A percentile compares a stretch with the other conserved stretches of the same genome.
Conservation (phyloP, 1,284 basidiomycete genomes). For the Phenoliferia sp. region DNA sequence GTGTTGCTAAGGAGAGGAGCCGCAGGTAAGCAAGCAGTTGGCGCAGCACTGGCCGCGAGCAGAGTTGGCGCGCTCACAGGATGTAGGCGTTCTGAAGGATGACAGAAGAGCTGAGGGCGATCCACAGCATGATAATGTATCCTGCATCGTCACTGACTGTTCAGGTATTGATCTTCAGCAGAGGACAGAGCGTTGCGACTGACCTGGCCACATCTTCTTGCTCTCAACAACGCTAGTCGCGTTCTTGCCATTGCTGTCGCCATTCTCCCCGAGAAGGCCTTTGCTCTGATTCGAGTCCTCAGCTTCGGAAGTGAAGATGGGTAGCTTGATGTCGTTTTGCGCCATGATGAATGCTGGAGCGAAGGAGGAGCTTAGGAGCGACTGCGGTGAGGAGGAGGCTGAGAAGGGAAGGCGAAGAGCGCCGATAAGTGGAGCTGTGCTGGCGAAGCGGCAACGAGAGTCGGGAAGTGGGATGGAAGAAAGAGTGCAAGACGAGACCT, state of each 20-base stretch:
- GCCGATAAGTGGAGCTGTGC: too few relatives aligned
- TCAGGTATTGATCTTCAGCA: not conserved
- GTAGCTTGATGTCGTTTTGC: conserved; percentile 24
- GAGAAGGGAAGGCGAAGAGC: not conserved
- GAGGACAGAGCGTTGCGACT: not conserved
- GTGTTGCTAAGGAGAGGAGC: not conserved
- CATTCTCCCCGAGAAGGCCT: conserved; percentile 5
- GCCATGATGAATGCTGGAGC: conserved; percentile 13
- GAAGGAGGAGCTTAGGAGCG: not conserved
- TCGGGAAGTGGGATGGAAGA: too few relatives aligned
- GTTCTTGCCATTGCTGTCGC: conserved; percentile 4
- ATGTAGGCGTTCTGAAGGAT: conserved; percentile 32
- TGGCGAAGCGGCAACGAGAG: too few relatives aligned
- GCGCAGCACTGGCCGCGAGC: not conserved
- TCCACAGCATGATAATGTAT: conserved; percentile 37
- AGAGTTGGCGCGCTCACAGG: conserved; percentile 6
- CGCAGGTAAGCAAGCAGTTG: not conserved
- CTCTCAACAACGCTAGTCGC: not conserved
- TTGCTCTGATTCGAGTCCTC: conserved; percentile 19
- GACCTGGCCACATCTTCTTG: conserved; percentile 35
- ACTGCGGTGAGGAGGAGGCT: not conserved
- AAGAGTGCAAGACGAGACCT: too few relatives aligned
- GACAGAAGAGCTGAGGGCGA: conserved; percentile 32
- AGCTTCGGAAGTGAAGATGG: conserved; percentile 20
- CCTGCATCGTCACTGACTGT: conserved; percentile 12